These are phyloP conservation scores for Fusarium tanahbumbuense DNA, from an alignment of 2,329 filamentous ascomycete genomes.

Conservation along the genomic window DNA sequence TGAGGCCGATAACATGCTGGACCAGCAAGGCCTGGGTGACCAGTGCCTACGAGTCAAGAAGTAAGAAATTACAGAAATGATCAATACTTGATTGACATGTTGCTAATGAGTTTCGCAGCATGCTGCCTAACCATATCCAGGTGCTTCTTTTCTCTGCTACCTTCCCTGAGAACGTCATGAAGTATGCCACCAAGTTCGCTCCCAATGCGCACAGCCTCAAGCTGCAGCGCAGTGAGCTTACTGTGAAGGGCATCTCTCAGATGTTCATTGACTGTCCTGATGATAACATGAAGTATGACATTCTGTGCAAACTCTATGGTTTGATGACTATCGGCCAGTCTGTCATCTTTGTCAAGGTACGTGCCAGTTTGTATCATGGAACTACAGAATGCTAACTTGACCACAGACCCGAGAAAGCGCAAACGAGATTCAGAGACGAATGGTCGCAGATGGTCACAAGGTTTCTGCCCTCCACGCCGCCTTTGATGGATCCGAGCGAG, in stretches of 20 bases:
- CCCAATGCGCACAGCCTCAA: constrained; percentile 88
- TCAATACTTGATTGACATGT: background rate
- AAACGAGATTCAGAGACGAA: constrained; percentile 83
- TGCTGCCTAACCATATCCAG: constrained; percentile 81
- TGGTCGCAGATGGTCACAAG: constrained; percentile 90
- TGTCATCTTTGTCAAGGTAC: constrained; percentile 95
- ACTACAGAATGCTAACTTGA: constrained; percentile 28
- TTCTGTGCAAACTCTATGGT: constrained; percentile 92
- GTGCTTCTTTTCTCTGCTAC: constrained; percentile 96
- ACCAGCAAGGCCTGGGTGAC: constrained; percentile 93
- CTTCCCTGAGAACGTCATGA: constrained; percentile 85
- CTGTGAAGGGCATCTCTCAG: constrained; percentile 96
- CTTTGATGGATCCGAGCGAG: constrained; percentile 85
- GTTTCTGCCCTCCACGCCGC: constrained; percentile 91
- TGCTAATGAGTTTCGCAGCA: constrained; percentile 60
- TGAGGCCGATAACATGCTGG: constrained; percentile 99
- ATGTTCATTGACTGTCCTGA: constrained; percentile 94
- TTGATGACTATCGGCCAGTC: constrained; percentile 97
- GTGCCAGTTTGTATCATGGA: constrained; percentile 27
- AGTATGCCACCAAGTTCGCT: constrained; percentile 86
- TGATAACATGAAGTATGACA: constrained; percentile 86
- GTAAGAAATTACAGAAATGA: constrained; percentile 58
- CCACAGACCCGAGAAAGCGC: constrained; percentile 85
- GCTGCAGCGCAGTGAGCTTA: constrained; percentile 89
- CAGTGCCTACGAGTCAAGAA: constrained; percentile 91